Evolutionary conservation across 306 rosid species (phyloP), one percentile per base, ranked within the genome.

Genomic region (Boehmeria nivea): DNA sequence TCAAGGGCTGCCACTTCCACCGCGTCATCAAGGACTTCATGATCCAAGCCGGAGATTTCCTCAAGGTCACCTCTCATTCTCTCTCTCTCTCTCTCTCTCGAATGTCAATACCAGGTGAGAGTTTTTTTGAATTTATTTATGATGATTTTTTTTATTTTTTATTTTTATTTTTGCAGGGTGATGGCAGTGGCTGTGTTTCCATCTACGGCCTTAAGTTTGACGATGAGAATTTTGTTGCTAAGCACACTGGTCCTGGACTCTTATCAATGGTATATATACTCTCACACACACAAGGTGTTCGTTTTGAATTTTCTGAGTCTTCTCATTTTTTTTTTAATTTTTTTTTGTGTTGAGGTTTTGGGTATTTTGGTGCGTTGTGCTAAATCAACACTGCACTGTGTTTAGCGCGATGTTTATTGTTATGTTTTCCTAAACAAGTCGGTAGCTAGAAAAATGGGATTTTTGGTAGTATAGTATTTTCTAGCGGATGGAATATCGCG

Each of bases 201-300:
- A 84, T 91, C 51, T 84, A 91, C 26, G 96, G 99, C 9, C 96
- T 40, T 64, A 84, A 78, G 74, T 80, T 91, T 55, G 99, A 91
- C 43, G 99, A 91, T 36, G 99, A 91, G 64, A 87, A 83, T 63
- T 91, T 91, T 36, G 68, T 65, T n/a, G 95, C 99, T 51, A 91
- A 80, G 60, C 99, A 91, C 83, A 91, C 99, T 57, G 99, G 99
- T 54, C 96, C 99, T 4, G 96, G 96, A 36, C 83, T 91, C 63
- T 64, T 91, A 37, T 91, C 99, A 33, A 76, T 91, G 99, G 99
- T 91, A 77, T 68, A 68, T 55, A 10, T n/a, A 24, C 12, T 57
- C 12, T 54, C 31, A 68, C 21, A 10, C 3, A 38, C 43, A 42
- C n/a, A n/a, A n/a, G n/a, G n/a, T n/a, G n/a, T n/a, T n/a, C n/a